Conservation (phyloP, 2,329 filamentous ascomycete species). For the Pseudocercospora macadamiae region DNA sequence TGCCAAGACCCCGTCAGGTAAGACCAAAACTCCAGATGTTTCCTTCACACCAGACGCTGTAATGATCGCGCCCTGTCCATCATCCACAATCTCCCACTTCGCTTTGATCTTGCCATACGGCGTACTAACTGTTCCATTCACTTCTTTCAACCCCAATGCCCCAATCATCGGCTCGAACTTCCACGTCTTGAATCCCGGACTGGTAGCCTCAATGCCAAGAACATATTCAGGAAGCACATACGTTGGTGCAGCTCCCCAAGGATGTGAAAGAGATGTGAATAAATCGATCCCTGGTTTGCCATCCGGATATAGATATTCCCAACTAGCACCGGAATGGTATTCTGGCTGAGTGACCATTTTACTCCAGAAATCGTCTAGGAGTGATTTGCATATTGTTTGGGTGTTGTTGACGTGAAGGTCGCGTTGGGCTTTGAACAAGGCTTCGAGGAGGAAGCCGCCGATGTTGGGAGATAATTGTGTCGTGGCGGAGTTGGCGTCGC, state of each 20-base stretch:
- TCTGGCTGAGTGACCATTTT: conserved; percentile 45
- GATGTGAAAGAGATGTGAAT: conserved; percentile 49
- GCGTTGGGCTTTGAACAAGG: conserved; percentile 38
- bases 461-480: conserved; percentile 49
- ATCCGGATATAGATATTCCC: conserved; percentile 50
- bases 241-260: conserved; percentile 51
- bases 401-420: conserved; percentile 27
- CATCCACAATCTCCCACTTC: conserved; percentile 30
- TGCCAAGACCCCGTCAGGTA: background rate
- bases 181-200: conserved; percentile 36
- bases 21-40: background rate
- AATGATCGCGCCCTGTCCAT: conserved; percentile 1
- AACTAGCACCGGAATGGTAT: conserved; percentile 46
- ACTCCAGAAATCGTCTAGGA: conserved; percentile 47
- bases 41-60: background rate
- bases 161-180: conserved; percentile 33
- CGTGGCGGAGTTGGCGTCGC: conserved; percentile 34
- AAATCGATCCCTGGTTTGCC: conserved; percentile 45
- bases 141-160: conserved; percentile 35
- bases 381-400: no score
- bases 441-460: conserved; percentile 48
- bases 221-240: conserved; percentile 48
- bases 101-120: conserved; percentile 31
- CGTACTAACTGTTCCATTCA: conserved; percentile 33
- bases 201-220: conserved; percentile 32